Conservation (phyloP, 495 filamentous ascomycete species). For the Neurospora tetraspora region DNA sequence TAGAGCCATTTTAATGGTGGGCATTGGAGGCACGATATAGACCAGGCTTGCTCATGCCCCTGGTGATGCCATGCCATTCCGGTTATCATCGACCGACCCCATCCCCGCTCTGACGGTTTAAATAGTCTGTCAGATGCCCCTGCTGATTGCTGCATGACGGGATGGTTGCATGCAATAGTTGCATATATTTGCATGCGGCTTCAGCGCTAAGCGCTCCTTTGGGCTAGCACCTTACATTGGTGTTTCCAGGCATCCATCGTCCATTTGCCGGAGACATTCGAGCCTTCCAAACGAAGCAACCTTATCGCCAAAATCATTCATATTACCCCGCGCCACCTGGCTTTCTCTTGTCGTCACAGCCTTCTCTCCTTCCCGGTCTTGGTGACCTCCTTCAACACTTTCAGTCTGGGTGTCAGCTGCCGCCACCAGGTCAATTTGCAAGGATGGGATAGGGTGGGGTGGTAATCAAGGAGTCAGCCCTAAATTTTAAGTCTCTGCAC, state of each 20-base stretch:
- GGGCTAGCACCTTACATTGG: neutral
- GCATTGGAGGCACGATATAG: neutral
- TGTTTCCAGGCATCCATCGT: neutral
- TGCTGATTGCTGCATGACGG: neutral
- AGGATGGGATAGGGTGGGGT: neutral
- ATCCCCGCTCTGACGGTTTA: too few relatives aligned
- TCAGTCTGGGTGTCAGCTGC: neutral
- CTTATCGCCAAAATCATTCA: neutral
- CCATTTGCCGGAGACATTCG: neutral
- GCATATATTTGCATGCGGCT: neutral
- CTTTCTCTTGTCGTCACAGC: too few relatives aligned
- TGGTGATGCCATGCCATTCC: too few relatives aligned
- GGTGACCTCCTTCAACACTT: neutral
- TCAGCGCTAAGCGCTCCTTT: neutral
- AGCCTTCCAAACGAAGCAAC: neutral
- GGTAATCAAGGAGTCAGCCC: neutral
- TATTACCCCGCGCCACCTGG: neutral
- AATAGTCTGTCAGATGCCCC: neutral
- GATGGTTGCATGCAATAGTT: neutral
- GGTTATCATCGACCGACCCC: too few relatives aligned
- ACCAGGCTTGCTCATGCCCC: too few relatives aligned
- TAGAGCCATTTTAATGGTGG: neutral
- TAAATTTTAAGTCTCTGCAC: neutral
- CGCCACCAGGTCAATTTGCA: neutral
- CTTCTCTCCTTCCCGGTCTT: neutral